These are phyloP conservation scores for Gliomastix tumulicola DNA, from an alignment of 2,329 filamentous ascomycete genomes.

Conservation along the genomic window DNA sequence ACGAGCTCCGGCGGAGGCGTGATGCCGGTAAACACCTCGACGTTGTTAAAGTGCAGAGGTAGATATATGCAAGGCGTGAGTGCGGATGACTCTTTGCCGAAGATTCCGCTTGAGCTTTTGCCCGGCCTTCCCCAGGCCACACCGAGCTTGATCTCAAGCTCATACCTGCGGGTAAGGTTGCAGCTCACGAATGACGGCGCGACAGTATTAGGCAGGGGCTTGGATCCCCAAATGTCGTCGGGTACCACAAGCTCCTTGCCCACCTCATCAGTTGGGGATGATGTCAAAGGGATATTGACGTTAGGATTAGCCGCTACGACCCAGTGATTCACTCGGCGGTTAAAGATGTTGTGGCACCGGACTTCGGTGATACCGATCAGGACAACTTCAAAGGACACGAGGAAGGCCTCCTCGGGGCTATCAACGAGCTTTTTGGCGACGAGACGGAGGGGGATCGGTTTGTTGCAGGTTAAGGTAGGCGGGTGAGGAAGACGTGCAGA, in stretches of 20 bases:
- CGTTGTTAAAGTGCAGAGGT: slow-evolving; percentile 65
- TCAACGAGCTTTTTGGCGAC: slow-evolving; percentile 70
- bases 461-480: slow-evolving; percentile 81
- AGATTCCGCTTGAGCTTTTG: slow-evolving; percentile 6
- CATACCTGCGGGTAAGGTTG: slow-evolving; percentile 76
- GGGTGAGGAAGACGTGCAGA: slow-evolving; percentile 79
- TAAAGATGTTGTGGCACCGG: slow-evolving; percentile 66
- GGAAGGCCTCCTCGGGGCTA: slow-evolving; percentile 61
- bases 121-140: slow-evolving; percentile 63
- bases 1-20: slow-evolving; percentile 71
- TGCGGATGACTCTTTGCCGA: neutral
- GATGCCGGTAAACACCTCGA: slow-evolving; percentile 84
- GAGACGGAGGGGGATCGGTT: slow-evolving; percentile 73
- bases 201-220: slow-evolving; percentile 74
- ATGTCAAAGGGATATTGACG: slow-evolving; percentile 64
- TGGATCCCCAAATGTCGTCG: slow-evolving; percentile 62
- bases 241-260: slow-evolving; percentile 66
- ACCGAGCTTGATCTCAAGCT: slow-evolving; percentile 75
- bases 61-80: slow-evolving; percentile 49
- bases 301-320: slow-evolving; percentile 66
- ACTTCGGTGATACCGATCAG: slow-evolving; percentile 76
- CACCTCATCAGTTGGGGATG: slow-evolving; percentile 42
- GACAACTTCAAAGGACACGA: slow-evolving; percentile 75
- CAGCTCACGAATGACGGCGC: slow-evolving; percentile 84
- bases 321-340: slow-evolving; percentile 68